Conservation (phyloP, 106 monocot species). For the Dioscorea alata region DNA sequence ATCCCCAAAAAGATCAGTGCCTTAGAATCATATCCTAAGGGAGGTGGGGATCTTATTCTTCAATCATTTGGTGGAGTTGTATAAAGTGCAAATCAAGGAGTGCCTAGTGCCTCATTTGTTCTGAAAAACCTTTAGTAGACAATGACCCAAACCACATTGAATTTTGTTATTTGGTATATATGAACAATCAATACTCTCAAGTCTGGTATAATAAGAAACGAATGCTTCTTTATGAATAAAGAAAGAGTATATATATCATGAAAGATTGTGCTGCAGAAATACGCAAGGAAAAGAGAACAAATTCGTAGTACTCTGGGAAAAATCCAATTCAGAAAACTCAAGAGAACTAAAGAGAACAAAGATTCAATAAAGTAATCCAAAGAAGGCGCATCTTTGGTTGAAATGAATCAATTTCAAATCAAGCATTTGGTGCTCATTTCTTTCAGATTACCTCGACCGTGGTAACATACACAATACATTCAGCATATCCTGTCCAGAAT, state of each 20-base stretch:
- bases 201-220: background rate
- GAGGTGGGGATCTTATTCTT: constrained; percentile 9
- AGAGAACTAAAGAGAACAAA: too few relatives aligned
- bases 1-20: background rate
- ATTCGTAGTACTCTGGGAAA: too few relatives aligned
- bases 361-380: too few relatives aligned
- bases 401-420: too few relatives aligned
- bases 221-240: background rate
- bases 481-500: too few relatives aligned
- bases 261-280: background rate
- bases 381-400: too few relatives aligned
- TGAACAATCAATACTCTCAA: background rate
- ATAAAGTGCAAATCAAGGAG: background rate
- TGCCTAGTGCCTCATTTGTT: background rate
- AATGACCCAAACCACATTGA: background rate
- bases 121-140: background rate
- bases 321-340: too few relatives aligned
- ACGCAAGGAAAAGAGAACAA: background rate
- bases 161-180: background rate
- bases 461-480: too few relatives aligned
- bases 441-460: too few relatives aligned
- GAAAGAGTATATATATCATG: background rate
- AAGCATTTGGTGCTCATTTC: too few relatives aligned
- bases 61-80: constrained; percentile 15
- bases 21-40: constrained; percentile 4